Percentiles rank a stretch among this genome's conserved stretches.
These are phyloP conservation scores for Daedaleopsis nitida DNA, from an alignment of 768 basidiomycete genomes.

Conservation along the genomic window DNA sequence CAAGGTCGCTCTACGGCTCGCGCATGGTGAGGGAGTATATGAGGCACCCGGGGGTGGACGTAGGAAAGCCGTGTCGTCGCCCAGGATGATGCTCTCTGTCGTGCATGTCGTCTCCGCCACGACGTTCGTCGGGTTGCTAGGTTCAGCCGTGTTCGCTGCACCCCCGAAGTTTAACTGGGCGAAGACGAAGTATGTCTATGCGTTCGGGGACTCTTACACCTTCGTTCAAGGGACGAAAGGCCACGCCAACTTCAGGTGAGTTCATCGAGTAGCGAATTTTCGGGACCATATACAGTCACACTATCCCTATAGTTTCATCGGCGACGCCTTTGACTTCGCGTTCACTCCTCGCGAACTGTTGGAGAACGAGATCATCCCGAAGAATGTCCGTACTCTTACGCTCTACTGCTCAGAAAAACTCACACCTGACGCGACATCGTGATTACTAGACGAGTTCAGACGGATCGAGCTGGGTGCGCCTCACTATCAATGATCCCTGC, in stretches of 20 bases:
- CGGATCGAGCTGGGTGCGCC: constrained; percentile 52
- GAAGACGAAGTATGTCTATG: constrained; percentile 46
- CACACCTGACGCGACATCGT: background rate
- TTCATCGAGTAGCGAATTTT: background rate
- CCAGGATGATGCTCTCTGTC: background rate
- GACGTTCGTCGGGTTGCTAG: background rate
- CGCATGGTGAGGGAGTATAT: background rate
- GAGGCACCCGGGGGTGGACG: background rate
- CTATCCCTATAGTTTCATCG: constrained; percentile 45
- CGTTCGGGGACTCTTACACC: constrained; percentile 59
- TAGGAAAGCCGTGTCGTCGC: background rate
- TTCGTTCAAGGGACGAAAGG: constrained; percentile 54
- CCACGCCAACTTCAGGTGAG: constrained; percentile 51
- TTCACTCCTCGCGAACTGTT: constrained; percentile 47
- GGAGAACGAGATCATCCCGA: constrained; percentile 45
- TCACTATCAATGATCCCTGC: background rate
- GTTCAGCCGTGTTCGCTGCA: background rate
- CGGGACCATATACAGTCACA: background rate
- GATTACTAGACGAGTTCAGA: constrained; percentile 51
- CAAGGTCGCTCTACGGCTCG: background rate
- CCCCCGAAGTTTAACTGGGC: constrained; percentile 42
- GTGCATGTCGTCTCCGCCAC: background rate
- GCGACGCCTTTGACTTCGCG: constrained; percentile 42
- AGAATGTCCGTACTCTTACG: constrained; percentile 36
- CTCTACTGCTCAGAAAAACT: background rate